Evolutionary conservation across 257 asterid genomes (phyloP), one percentile per base, ranked within the genome.

Genomic region (Solanum dulcamara): DNA sequence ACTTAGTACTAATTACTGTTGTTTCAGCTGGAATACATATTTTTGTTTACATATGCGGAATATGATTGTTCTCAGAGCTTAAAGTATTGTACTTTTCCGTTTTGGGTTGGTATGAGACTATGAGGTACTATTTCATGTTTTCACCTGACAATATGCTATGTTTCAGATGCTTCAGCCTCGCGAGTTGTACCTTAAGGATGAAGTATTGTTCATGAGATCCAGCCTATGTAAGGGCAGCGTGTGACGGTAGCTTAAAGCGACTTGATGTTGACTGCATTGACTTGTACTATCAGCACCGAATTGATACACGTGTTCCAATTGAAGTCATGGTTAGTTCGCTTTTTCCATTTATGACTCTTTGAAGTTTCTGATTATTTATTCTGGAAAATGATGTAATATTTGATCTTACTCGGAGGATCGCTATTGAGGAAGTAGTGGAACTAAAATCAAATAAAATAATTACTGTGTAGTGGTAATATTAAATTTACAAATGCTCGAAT

Each of bases 221-320:
- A 2, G 70, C 84, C 20, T 90, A 86, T 81, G 90, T 87, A 12
- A 70, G 90, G 35, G 88, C 87, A 7, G 71, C 88, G 2, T 90
- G 91, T n/a, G 89, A 89, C 84, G 89, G 84, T 83, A 87, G 92
- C 83, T 75, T 89, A 86, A 89, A 88, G 87, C 85, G 92, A 33
- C 90, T 89, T 59, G 89, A 83, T 44, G 51, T 85, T 24, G 86
- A 86, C 75, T 86, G 80, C 84, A 90, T 90, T 10, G 92, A 90
- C 85, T 88, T 90, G 14, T 90, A 88, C 84, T 88, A 88, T 60
- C 87, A 77, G 55, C 92, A 90, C 20, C 88, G 91, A 13, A 83
- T 90, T 35, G 92, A 90, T 71, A 71, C 86, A 9, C 68, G 85
- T 3, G 44, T 90, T 28, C 91, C 92, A 18, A 90, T 90, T 26